Conservation (phyloP, 306 rosid species). For the Pterocarpus santalinus region DNA sequence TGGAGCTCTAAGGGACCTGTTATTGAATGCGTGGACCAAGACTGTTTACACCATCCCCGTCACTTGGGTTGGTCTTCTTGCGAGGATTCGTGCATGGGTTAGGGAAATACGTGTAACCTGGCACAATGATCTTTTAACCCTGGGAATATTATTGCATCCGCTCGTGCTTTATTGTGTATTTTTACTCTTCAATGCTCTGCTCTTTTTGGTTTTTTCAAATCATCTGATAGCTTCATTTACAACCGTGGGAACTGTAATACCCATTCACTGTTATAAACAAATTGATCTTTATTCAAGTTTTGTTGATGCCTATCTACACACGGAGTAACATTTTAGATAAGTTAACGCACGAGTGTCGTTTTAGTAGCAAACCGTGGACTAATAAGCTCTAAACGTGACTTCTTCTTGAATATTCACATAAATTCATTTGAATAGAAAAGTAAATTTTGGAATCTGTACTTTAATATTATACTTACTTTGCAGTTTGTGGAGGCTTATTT, state of each 20-base stretch:
- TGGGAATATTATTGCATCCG: not conserved
- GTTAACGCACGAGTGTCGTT: not conserved
- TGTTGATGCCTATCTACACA: not conserved
- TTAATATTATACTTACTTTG: not conserved
- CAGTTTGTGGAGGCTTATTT: too few species aligned
- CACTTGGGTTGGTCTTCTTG: constrained; percentile 10
- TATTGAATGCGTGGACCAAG: constrained; percentile 27
- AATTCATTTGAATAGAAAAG: constrained; percentile 2
- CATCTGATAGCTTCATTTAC: constrained; percentile 16
- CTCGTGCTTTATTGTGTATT: constrained; percentile 2
- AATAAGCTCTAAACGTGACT: not conserved
- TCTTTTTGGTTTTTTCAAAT: not conserved
- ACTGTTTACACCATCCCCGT: not conserved
- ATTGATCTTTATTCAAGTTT: not conserved
- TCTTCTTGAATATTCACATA: not conserved
- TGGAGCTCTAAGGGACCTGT: constrained; percentile 1
- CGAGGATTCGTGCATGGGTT: constrained; percentile 13
- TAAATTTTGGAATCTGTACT: not conserved
- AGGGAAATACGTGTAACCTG: constrained; percentile 37
- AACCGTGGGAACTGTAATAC: not conserved
- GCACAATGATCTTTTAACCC: constrained; percentile 37
- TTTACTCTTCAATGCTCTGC: not conserved
- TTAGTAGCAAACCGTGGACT: not conserved
- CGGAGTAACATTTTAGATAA: too few species aligned
- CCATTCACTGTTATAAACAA: not conserved